phyloP scores from a whole-genome alignment of 768 basidiomycete genomes.

The Amanita inopinata region DNA sequence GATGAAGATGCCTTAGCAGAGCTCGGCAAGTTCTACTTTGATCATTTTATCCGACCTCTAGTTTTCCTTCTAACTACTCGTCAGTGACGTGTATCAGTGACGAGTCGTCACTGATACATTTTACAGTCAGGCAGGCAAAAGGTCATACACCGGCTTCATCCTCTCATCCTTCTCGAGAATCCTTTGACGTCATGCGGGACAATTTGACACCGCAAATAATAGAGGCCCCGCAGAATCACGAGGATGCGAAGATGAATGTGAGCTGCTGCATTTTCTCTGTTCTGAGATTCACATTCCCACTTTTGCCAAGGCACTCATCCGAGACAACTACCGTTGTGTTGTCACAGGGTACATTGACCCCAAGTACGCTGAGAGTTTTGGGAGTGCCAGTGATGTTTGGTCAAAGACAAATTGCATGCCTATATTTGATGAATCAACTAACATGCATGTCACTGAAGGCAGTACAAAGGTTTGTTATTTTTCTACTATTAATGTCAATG shows the following conservation, averaged over 20 bases:
- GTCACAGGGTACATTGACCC: no score
- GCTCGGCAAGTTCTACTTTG: constrained; percentile 4
- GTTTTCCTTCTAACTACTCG: no score
- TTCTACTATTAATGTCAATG: no score
- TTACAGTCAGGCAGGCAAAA: constrained; percentile 8
- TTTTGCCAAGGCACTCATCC: constrained; percentile 9
- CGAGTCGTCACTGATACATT: constrained; percentile 2
- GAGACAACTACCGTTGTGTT: constrained; percentile 11
- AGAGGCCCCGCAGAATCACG: constrained; percentile 5
- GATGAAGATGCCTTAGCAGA: not conserved
- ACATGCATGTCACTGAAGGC: no score
- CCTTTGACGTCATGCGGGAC: not conserved
- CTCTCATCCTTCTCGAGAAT: not conserved
- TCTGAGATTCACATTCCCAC: not conserved
- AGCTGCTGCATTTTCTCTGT: not conserved
- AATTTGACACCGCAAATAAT: not conserved
- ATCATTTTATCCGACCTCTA: constrained; percentile 7
- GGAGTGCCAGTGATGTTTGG: no score
- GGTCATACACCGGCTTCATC: not conserved
- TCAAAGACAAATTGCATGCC: no score
- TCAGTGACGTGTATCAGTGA: no score
- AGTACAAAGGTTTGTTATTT: no score
- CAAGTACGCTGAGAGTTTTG: no score
- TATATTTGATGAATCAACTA: no score
- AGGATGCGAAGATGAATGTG: constrained; percentile 1